phyloP scores from a whole-genome alignment of 306 rosid species.

The Quillaja saponaria region DNA sequence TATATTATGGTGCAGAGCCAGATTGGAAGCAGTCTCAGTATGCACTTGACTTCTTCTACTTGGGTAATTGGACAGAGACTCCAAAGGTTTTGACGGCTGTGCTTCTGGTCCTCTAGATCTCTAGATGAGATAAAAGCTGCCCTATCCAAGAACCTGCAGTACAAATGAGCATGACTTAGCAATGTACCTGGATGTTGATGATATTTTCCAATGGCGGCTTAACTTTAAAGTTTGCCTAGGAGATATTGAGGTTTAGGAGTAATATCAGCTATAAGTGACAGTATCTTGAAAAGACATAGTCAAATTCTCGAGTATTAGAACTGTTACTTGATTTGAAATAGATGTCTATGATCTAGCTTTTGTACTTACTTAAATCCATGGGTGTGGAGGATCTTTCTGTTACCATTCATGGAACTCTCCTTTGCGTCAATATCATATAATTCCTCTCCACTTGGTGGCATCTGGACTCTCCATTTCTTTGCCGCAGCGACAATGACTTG shows the following conservation, averaged over 20 bases:
- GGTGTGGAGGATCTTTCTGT: conserved; percentile 83
- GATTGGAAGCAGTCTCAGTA: conserved; percentile 87
- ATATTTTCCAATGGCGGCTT: too few species aligned
- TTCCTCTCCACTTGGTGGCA: conserved; percentile 61
- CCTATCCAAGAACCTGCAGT: conserved; percentile 84
- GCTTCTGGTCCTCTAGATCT: conserved; percentile 59
- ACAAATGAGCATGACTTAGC: conserved; percentile 8
- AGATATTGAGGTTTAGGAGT: too few species aligned
- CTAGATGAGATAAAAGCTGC: conserved; percentile 83
- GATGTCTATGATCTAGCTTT: too few species aligned
- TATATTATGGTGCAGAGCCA: conserved; percentile 99
- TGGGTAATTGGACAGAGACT: conserved; percentile 80
- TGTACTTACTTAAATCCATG: conserved; percentile 87
- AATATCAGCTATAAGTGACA: too few species aligned
- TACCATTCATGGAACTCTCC: conserved; percentile 46
- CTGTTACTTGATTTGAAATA: too few species aligned
- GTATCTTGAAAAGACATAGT: too few species aligned
- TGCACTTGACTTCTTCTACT: conserved; percentile 97
- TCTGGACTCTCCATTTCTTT: conserved; percentile 57
- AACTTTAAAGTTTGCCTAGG: too few species aligned
- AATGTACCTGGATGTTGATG: too few species aligned
- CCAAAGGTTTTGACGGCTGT: conserved; percentile 58
- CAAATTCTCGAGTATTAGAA: too few species aligned
- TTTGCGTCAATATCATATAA: conserved; percentile 42
- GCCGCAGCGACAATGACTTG: conserved; percentile 81